phyloP scores from a whole-genome alignment of 1,139 yeast genomes.

The Candida labiduridarum region DNA sequence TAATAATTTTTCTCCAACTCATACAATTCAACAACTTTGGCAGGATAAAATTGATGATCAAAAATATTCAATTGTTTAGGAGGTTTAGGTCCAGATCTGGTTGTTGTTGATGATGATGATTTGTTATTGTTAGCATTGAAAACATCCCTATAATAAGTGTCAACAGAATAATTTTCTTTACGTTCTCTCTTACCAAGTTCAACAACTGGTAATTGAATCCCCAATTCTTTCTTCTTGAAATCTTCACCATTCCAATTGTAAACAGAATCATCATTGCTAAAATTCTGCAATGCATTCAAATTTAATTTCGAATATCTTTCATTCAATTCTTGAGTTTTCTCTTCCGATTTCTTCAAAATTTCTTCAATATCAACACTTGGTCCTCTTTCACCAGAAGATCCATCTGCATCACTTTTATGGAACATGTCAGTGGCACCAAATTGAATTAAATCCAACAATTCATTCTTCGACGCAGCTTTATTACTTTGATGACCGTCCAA shows the following conservation, averaged over 20 bases:
- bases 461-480: constrained; percentile 63
- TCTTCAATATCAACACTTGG: constrained; percentile 57
- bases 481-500: constrained; percentile 40
- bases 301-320: constrained; percentile 67
- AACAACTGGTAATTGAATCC: constrained; percentile 25
- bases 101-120: constrained; percentile 23
- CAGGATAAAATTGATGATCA: constrained; percentile 75
- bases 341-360: constrained; percentile 61
- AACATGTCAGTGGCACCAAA: constrained; percentile 75
- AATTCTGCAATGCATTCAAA: constrained; percentile 75
- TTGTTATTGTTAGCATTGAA: constrained; percentile 70
- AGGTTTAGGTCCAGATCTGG: constrained; percentile 55
- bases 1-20: constrained; percentile 68
- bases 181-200: constrained; percentile 79
- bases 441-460: constrained; percentile 77
- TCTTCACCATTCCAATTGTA: constrained; percentile 88
- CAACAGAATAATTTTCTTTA: constrained; percentile 76
- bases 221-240: constrained; percentile 62
- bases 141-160: constrained; percentile 78
- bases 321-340: constrained; percentile 62
- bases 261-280: constrained; percentile 64
- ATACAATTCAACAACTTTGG: constrained; percentile 59
- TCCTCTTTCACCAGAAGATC: constrained; percentile 48
- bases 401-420: constrained; percentile 20
- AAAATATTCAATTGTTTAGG: constrained; percentile 70